Evolutionary conservation across 1,284 basidiomycete species (phyloP), one percentile per base, ranked within the genome.

Genomic region (Amylostereum chailletii): DNA sequence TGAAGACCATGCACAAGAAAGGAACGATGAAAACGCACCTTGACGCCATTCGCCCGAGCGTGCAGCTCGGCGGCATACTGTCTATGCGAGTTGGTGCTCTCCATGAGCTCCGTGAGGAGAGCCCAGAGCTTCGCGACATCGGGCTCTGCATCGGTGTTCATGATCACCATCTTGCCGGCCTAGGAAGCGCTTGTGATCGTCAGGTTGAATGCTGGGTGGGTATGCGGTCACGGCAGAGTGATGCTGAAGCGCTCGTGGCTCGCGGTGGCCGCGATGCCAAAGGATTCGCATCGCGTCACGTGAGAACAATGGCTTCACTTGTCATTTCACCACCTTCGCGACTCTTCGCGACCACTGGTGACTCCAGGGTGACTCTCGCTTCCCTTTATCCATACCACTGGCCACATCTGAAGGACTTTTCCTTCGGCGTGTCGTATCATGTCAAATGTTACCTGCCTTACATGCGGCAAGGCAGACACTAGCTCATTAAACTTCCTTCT

Each of bases 21-120:
- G 2, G 10, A 10, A n/a, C 1, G 2, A 19, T 10, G 5, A 5
- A 19, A 0, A 67, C 71, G 36, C 42, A 89, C 91, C 78, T 94
- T 95, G 54, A 94, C 79, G 51, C 83, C 81, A 44, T 83, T 83
- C 0, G 88, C 79, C 53, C 90, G 77, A 1, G 69, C 64, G 61
- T 82, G 79, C 38, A 87, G 65, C 19, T 72, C 65, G 32, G 77
- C 71, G 8, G 83, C 78, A 49, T 76, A 58, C 34, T 69, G 75
- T 27, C 87, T 76, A 64, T 95, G 96, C 54, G 82, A 81, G 47
- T 79, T 82, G 48, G 96, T 77, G 67, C 96, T 92, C 51, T 92
- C 88, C 57, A 80, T 77, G 41, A 94, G 75, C 62, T 93, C 88
- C 38, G 78, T 77, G 36, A 94, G 85, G 8, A 91, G 68, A 19